These are phyloP conservation scores for Eleusine indica DNA, from an alignment of 176 grass and related monocot genomes.

Conservation along the genomic window DNA sequence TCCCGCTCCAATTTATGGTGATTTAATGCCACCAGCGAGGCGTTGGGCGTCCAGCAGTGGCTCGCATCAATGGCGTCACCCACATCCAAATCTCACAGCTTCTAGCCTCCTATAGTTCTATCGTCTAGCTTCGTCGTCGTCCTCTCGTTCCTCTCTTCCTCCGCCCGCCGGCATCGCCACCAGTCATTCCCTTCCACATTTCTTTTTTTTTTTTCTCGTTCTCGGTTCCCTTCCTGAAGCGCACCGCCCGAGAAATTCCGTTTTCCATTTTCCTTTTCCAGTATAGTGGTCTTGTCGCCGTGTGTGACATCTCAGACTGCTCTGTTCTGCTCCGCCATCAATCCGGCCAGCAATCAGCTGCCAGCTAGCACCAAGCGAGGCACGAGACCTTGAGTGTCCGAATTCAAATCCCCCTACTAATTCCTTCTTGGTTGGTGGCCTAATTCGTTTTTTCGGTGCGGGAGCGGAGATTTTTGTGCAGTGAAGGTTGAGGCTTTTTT, in stretches of 20 bases:
- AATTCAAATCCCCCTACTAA: conserved; percentile 18
- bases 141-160: background rate
- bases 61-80: conserved; percentile 35
- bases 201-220: background rate
- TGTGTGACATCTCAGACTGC: conserved; percentile 30
- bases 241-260: conserved; percentile 14
- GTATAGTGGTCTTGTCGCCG: background rate
- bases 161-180: background rate
- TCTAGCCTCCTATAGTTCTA: too few species aligned
- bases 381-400: background rate
- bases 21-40: conserved; percentile 68
- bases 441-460: background rate
- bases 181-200: background rate
- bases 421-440: background rate
- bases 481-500: background rate
- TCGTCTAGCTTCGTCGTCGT: background rate
- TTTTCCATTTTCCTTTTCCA: background rate
- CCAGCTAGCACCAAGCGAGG: background rate
- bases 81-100: conserved; percentile 13
- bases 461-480: background rate
- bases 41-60: conserved; percentile 20
- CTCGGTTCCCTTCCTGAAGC: background rate
- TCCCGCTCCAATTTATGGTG: conserved; percentile 64
- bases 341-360: background rate
- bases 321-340: conserved; percentile 40